Evolutionary conservation across 2,329 filamentous ascomycete genomes (phyloP).

Genomic region (Thelonectria rubi): DNA sequence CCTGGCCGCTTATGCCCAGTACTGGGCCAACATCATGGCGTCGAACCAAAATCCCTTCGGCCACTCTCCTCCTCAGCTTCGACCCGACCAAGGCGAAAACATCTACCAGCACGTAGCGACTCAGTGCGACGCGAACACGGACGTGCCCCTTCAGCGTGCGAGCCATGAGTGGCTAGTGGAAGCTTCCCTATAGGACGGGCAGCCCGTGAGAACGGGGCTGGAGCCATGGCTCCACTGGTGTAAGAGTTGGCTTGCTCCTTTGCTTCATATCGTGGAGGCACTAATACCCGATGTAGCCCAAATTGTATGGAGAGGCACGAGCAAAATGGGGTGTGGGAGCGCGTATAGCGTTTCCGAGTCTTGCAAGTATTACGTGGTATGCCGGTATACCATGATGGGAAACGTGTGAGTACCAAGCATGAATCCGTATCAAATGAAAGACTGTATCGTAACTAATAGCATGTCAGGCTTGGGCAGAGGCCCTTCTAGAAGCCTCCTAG

Average conservation of each 20-base stretch:
- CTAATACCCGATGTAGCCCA: slow-evolving; percentile 43
- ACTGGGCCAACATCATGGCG: slow-evolving; percentile 48
- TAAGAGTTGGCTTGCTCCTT: slow-evolving; percentile 30
- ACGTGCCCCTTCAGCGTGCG: slow-evolving; percentile 44
- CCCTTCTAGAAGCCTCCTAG: slow-evolving; percentile 35
- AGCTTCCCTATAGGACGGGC: slow-evolving; percentile 42
- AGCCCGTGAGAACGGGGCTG: slow-evolving; percentile 45
- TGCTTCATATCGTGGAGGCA: not conserved
- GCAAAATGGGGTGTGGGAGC: slow-evolving; percentile 47
- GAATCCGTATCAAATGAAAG: not conserved
- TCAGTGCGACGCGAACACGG: slow-evolving; percentile 43
- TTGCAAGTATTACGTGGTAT: slow-evolving; percentile 48
- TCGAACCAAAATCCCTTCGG: slow-evolving; percentile 42
- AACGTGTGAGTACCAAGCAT: slow-evolving; percentile 45
- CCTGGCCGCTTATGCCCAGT: slow-evolving; percentile 46
- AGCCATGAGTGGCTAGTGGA: slow-evolving; percentile 46
- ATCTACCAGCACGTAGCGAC: slow-evolving; percentile 45
- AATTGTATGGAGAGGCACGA: slow-evolving; percentile 48
- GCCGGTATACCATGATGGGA: slow-evolving; percentile 48
- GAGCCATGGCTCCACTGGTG: slow-evolving; percentile 51
- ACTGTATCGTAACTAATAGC: not conserved
- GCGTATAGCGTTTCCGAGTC: slow-evolving; percentile 45
- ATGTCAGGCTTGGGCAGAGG: slow-evolving; percentile 42
- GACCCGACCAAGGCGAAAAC: slow-evolving; percentile 48
- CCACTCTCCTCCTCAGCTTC: slow-evolving; percentile 44